Evolutionary conservation across 1,284 basidiomycete genomes (phyloP).

Genomic region (Xerocomus amazonicus): DNA sequence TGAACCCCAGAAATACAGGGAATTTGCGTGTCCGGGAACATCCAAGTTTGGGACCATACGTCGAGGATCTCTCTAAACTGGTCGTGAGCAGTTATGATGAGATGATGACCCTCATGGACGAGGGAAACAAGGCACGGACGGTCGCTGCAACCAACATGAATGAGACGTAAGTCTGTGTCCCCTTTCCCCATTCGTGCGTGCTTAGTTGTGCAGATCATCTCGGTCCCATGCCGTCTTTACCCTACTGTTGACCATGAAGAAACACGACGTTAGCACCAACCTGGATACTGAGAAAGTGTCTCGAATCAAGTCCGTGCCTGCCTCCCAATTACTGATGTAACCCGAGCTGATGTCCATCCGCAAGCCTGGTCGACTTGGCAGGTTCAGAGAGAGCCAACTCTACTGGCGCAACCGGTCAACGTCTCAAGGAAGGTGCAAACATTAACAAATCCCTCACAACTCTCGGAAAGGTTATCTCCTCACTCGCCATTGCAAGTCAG

Average conservation of each 20-base stretch:
- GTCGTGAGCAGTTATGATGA: slow-evolving; percentile 89
- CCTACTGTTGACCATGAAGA: slow-evolving; percentile 87
- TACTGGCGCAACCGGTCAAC: slow-evolving; percentile 92
- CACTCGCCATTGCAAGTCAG: slow-evolving; percentile 78
- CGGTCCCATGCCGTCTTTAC: slow-evolving; percentile 98
- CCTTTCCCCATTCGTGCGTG: not conserved
- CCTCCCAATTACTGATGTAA: not conserved
- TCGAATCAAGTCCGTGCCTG: slow-evolving; percentile 71
- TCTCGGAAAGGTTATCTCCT: slow-evolving; percentile 94
- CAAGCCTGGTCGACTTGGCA: slow-evolving; percentile 88
- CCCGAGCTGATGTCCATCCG: slow-evolving; percentile 10
- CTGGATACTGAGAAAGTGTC: slow-evolving; percentile 96
- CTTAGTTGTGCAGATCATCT: slow-evolving; percentile 60
- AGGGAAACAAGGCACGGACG: slow-evolving; percentile 96
- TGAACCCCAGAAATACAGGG: slow-evolving; percentile 96
- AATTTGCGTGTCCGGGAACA: slow-evolving; percentile 97
- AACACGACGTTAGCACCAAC: slow-evolving; percentile 76
- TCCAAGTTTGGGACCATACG: slow-evolving; percentile 91
- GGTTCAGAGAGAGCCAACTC: slow-evolving; percentile 96
- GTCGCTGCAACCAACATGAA: slow-evolving; percentile 99
- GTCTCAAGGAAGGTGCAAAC: slow-evolving; percentile 94
- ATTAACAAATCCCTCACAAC: slow-evolving; percentile 99
- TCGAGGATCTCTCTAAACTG: slow-evolving; percentile 94
- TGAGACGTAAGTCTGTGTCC: slow-evolving; percentile 70
- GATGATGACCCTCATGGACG: slow-evolving; percentile 99